phyloP scores from a whole-genome alignment of 2,329 filamentous ascomycete species.

The Rutstroemia sp. region DNA sequence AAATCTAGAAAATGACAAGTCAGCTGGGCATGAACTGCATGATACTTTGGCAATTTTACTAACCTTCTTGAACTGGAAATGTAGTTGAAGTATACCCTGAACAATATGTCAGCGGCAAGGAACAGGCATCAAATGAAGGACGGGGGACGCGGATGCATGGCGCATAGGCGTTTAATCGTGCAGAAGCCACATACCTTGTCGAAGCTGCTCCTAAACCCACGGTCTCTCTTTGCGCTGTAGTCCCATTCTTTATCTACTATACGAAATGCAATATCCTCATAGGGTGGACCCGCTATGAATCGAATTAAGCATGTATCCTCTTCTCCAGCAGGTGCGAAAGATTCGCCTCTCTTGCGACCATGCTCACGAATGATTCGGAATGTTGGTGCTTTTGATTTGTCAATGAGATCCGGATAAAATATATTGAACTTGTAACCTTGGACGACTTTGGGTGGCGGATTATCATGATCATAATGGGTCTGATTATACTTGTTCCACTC shows the following conservation, averaged over 20 bases:
- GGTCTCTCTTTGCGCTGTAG: constrained; percentile 89
- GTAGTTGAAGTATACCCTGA: constrained; percentile 87
- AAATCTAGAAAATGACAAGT: constrained; percentile 35
- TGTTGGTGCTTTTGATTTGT: constrained; percentile 88
- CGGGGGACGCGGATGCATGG: neutral
- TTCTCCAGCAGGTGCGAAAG: constrained; percentile 86
- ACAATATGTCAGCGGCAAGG: constrained; percentile 27
- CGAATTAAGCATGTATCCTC: constrained; percentile 96
- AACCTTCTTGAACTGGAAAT: constrained; percentile 99
- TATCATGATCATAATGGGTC: constrained; percentile 98
- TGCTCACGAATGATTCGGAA: constrained; percentile 94
- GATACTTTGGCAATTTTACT: constrained; percentile 18
- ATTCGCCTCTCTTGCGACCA: constrained; percentile 81
- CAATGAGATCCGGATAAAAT: constrained; percentile 95
- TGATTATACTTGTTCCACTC: constrained; percentile 99
- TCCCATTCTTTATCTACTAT: constrained; percentile 99
- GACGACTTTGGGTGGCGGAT: constrained; percentile 94
- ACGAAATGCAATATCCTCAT: constrained; percentile 93
- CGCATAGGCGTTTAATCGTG: neutral
- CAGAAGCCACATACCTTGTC: constrained; percentile 66
- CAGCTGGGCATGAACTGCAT: constrained; percentile 14
- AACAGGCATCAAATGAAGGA: neutral
- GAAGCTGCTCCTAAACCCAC: constrained; percentile 93
- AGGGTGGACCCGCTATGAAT: constrained; percentile 91
- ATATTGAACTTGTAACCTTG: constrained; percentile 99